phyloP scores from a whole-genome alignment of 2,329 filamentous ascomycete genomes.

The Zymoseptoria pseudotritici region DNA sequence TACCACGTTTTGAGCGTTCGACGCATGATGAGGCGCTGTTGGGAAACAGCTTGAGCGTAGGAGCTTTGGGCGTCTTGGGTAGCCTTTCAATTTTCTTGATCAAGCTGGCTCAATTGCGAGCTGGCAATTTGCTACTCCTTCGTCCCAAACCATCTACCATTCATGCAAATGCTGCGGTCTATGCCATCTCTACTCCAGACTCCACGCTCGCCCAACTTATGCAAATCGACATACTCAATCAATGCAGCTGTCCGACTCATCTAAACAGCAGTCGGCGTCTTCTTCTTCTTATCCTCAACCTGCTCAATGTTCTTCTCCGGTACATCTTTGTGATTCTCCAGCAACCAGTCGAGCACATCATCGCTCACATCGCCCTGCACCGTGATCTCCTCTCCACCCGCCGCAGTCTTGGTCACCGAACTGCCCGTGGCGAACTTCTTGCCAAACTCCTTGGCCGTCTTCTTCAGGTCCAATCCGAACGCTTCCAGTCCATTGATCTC shows the following conservation, averaged over 20 bases:
- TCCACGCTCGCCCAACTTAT: not conserved
- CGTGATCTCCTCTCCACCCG: slow-evolving; percentile 84
- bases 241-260: not conserved
- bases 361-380: slow-evolving; percentile 95
- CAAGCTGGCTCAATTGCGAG: not conserved
- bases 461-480: slow-evolving; percentile 89
- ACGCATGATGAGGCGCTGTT: not conserved
- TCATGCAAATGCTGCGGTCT: not conserved
- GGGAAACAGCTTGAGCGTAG: not conserved
- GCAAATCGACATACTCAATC: not conserved
- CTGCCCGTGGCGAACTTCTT: slow-evolving; percentile 97
- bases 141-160: not conserved
- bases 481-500: slow-evolving; percentile 84
- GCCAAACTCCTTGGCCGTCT: slow-evolving; percentile 70
- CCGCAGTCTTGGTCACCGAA: slow-evolving; percentile 76
- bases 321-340: slow-evolving; percentile 78
- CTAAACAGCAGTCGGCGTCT: slow-evolving; percentile 32
- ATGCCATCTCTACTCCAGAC: not conserved
- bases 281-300: slow-evolving; percentile 95
- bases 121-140: not conserved
- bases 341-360: slow-evolving; percentile 84
- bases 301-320: slow-evolving; percentile 93
- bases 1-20: not conserved
- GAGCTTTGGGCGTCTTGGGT: not conserved
- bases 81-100: not conserved